phyloP scores from a whole-genome alignment of 306 rosid genomes.

The Macrotyloma uniflorum region DNA sequence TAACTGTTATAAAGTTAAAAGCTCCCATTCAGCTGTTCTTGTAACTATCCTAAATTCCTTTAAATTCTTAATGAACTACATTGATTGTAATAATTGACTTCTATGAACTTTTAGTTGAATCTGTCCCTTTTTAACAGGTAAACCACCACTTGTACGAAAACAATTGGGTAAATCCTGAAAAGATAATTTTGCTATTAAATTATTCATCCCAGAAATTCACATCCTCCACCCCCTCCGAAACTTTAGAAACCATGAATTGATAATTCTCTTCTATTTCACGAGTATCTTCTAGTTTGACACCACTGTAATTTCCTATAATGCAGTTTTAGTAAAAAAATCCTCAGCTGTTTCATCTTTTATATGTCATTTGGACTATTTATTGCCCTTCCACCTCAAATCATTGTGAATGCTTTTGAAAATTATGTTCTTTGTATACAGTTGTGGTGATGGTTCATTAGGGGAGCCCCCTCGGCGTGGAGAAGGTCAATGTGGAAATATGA shows the following conservation, averaged over 20 bases:
- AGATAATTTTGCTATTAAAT: not conserved
- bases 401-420: constrained; percentile 19
- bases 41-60: not conserved
- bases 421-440: constrained; percentile 54
- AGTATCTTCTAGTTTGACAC: constrained; percentile 27
- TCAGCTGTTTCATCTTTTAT: not conserved
- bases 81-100: not conserved
- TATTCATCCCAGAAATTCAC: not conserved
- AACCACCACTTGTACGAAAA: not conserved
- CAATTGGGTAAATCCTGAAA: constrained; percentile 1
- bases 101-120: not conserved
- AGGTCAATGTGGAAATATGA: constrained; percentile 97
- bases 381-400: not conserved
- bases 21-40: constrained; percentile 11
- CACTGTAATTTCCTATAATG: not conserved
- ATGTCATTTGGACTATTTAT: constrained; percentile 23
- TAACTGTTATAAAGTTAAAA: not conserved
- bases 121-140: not conserved
- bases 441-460: constrained; percentile 86
- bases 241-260: not conserved
- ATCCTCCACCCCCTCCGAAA: not conserved
- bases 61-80: not conserved
- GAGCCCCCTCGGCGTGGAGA: constrained; percentile 93
- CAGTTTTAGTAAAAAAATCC: not conserved
- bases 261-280: constrained; percentile 11